Base-by-base conservation (phyloP, 129 eudicot genomes). In the Saussurea involucrata region DNA sequence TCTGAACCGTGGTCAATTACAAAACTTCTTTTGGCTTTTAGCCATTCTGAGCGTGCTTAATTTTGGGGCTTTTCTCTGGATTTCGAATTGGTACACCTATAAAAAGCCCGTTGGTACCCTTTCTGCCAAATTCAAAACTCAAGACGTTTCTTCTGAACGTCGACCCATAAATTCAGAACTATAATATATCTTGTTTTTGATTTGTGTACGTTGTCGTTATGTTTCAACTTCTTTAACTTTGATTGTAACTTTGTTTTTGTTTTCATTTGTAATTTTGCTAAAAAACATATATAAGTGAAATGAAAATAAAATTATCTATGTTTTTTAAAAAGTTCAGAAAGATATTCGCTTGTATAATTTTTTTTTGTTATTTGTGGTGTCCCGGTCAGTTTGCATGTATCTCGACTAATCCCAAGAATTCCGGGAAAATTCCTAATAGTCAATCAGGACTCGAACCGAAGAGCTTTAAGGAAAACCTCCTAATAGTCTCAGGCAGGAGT, bases 21-120 rank as follows among this genome's bases (percentile, higher is more conserved):
- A 87, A 17, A 83, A 87, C 69, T 87, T 87, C 53, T 88, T 83
- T 57, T 81, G 87, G 90, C 82, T 87, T 17, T 81, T 83, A 66
- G 90, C 88, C 4, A 76, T 83, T 63, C 24, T 87, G 27, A 87
- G 90, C 57, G 83, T 81, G 71, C 22, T 87, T 8, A 87, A 87
- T 84, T 77, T 84, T 7, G 90, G 87, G 18, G 76, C 15, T 25
- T 86, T 72, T 80, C 71, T 86, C 3, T 71, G 83, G 67, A 82
- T 88, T 66, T 76, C 87, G 1, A 68, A 36, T 32, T 86, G 85
- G 85, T 86, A 86, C 46, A 76, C 90, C 4, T 86, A 86, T 34
- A 86, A 83, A 69, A 86, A 66, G 61, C 80, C 85, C 5, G 12
- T 82, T 71, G 84, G 87, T 29, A 72, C 84, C 9, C 32, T 74